These are phyloP conservation scores for Nevesoporus exiguus DNA, from an alignment of 768 basidiomycete species.

Conservation along the genomic window DNA sequence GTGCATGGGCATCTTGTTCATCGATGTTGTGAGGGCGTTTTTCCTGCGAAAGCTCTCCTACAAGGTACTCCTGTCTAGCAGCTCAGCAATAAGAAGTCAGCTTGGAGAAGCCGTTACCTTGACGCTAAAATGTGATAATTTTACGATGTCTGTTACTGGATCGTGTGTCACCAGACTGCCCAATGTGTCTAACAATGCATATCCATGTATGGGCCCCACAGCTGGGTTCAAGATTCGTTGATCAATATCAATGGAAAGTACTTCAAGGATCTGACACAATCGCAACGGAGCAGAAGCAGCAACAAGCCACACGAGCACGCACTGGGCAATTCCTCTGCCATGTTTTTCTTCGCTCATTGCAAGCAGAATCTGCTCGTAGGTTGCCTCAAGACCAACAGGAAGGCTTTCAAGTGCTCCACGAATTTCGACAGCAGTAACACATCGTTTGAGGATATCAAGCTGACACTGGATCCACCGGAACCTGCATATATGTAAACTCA, in stretches of 20 bases:
- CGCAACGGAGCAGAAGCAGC: background rate
- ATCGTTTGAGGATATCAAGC: constrained; percentile 7
- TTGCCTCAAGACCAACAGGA: constrained; percentile 3
- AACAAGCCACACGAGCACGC: constrained; percentile 6
- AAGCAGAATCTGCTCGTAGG: constrained; percentile 9
- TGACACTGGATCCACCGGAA: constrained; percentile 21
- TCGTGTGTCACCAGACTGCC: background rate
- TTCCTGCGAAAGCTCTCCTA: background rate
- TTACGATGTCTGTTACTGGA: background rate
- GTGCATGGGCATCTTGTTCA: background rate
- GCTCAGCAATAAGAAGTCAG: too few species aligned
- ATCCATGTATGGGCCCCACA: background rate
- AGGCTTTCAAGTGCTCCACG: constrained; percentile 5
- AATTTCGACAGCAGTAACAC: constrained; percentile 1
- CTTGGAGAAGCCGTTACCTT: background rate
- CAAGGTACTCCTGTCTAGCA: too few species aligned
- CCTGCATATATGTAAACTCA: background rate
- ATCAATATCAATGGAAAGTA: background rate
- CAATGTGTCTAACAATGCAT: background rate
- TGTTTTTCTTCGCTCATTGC: background rate
- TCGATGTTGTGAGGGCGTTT: background rate
- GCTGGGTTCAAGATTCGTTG: background rate
- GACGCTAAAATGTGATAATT: background rate
- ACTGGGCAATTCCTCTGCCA: background rate
- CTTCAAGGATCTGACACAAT: constrained; percentile 6